Evolutionary conservation across 1,139 yeast species (phyloP), one percentile per base, ranked within the genome.

Genomic region (Blastobotrys persicus): DNA sequence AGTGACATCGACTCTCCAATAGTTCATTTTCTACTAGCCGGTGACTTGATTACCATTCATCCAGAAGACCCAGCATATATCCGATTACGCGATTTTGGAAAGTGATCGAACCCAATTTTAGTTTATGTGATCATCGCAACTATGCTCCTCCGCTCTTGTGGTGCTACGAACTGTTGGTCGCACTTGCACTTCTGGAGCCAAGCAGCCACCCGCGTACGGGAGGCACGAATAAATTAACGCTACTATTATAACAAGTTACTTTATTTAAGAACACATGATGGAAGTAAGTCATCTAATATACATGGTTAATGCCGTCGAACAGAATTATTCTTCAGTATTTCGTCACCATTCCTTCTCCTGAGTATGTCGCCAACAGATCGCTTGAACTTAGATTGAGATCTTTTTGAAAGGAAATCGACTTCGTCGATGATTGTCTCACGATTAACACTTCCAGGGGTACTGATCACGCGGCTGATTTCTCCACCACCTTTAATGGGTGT

Each of bases 21-120:
- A 9, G 47, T 55, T n/a, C 48, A 54, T 19, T 57, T 59, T 44
- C 39, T 59, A 28, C 47, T 58, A 16, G 42, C 49, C 12, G 59
- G 60, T 2, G 59, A 57, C 37, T 47, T 58, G 16, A 52, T 55
- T 3, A 56, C 56, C 1, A 41, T 40, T 18, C 46, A 50, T 14
- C 53, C 50, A 4, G 48, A 48, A 3, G 57, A 55, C 34, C 42
- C 55, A 7, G 20, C 48, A 2, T 45, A 26, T 23, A 49, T 59
- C 26, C 48, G 50, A 28, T 49, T 59, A 23, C 48, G 61, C 13
- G 58, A 55, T 23, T 59, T 55, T 39, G 62, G 62, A 16, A 49
- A 37, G 34, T 42, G 38, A 42, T 16, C 19, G n/a, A 28, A 31
- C n/a, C 6, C 2, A 33, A 12, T 26, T 46, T 26, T 41, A 33